Base-by-base conservation (phyloP, 148 eudicot species). In the Rhododendron griersonianum region DNA sequence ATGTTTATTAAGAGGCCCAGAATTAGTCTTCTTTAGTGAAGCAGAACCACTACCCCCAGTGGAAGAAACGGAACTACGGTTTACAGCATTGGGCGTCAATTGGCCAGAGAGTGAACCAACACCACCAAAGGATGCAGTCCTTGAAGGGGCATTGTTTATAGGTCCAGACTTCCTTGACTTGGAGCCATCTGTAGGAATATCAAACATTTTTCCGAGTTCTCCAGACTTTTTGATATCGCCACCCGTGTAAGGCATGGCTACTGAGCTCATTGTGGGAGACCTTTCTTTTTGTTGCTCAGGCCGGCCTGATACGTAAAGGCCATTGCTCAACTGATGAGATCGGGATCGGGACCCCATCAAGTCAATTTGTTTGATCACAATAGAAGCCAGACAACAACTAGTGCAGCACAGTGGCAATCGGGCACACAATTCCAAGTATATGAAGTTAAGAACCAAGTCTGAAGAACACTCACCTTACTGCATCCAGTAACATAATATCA, bases 121-220 rank as follows among this genome's bases (percentile, higher is more conserved):
- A 82, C 96, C 96, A 84, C 92, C 95, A 85, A 94, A 94, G 33
- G 97, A 93, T 74, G 98, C 97, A 30, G 94, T 94, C 83, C 99
- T 91, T n/a, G 92, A 85, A 77, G 98, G 94, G 74, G 93, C 96
- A 89, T 75, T 90, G 55, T 81, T 91, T 41, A 96, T 85, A 57
- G 95, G 98, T 85, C 99, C 99, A 30, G 99, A 96, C 89, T 96
- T 95, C 77, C 98, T 91, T 30, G 95, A 90, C 90, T 94, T 91
- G 15, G 98, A 93, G 81, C 95, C 92, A 78, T 95, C 98, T 47
- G 83, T 91, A 67, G 94, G 94, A 51, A 95, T 90, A 87, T 92
- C 98, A 90, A 96, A 96, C 99, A 96, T 96, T 87, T 96, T 96
- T 44, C 99, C 99, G 30, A 96, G 95, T 88, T 96, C 99, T 57